Base-by-base conservation (phyloP, 2,329 filamentous ascomycete genomes). In the Chrysoporthe deuterocubensis region DNA sequence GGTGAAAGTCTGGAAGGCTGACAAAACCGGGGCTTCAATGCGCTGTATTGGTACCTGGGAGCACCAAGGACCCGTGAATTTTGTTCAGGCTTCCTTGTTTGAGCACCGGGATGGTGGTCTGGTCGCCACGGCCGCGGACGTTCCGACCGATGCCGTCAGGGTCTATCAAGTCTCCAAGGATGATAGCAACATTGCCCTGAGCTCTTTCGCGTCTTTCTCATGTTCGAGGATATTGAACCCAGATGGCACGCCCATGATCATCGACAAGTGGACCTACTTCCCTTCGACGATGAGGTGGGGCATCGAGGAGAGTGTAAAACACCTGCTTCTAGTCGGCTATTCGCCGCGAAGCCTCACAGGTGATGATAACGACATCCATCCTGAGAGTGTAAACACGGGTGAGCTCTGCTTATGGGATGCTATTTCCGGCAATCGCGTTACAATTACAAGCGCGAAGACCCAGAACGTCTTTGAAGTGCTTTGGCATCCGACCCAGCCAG, bases 281-380 rank as follows among this genome's bases (percentile, higher is more conserved):
- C 88, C 88, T 0, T 85, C 88, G 0, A 88, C 88, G 0, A 85
- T 90, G 74, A 86, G 87, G 73, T 90, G 88, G 88, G 88, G 87
- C 0, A 74, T 80, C 34, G 78, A 81, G 1, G 69, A 75, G 0
- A 75, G 71, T 0, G 82, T 84, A 1, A 77, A 78, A 1, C 83
- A 89, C 70, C 77, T 89, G 7, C 79, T 90, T 0, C 78, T 89
- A 0, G 85, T 90, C 1, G 88, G 88, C 9, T 90, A 89, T 74
- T 90, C 88, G 5, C 88, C 88, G 1, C 81, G 88, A 18, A 84
- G 84, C 67, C 75, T 83, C 1, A 82, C 76, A 0, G 79, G 79
- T 0, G 82, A 89, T 26, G 87, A 90, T 40, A 75, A 77, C 2
- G 84, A 87, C 46, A 89, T 90, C 32, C 88, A 88, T 0, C 82